phyloP scores from a whole-genome alignment of 1,284 basidiomycete species.

The Fistulinella staudtii region DNA sequence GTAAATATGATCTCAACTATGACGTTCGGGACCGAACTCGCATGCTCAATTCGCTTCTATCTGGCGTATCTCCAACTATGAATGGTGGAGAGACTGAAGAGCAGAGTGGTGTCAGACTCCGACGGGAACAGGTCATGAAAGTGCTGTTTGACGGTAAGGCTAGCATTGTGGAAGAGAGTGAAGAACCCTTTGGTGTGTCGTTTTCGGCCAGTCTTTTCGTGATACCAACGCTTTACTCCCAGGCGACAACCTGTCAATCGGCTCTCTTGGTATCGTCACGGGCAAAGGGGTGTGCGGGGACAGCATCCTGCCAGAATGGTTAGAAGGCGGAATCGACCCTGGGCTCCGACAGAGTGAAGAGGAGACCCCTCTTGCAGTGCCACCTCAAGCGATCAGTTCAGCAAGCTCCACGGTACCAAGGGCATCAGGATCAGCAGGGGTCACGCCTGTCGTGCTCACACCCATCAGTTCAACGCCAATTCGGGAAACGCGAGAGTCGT shows the following conservation, averaged over 20 bases:
- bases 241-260: conserved; percentile 49
- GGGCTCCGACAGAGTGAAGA: conserved; percentile 55
- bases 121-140: conserved; percentile 76
- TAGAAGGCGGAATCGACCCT: conserved; percentile 57
- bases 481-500: conserved; percentile 42
- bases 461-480: conserved; percentile 46
- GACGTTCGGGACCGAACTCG: conserved; percentile 87
- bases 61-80: conserved; percentile 36
- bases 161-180: conserved; percentile 38
- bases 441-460: conserved; percentile 49
- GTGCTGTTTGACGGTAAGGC: conserved; percentile 76
- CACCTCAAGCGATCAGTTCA: conserved; percentile 41
- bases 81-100: conserved; percentile 29
- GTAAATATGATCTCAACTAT: conserved; percentile 82
- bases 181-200: conserved; percentile 26
- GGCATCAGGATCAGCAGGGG: conserved; percentile 15
- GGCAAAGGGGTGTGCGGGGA: conserved; percentile 46
- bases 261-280: conserved; percentile 55
- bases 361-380: conserved; percentile 39
- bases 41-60: conserved; percentile 70
- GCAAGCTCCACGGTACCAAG: conserved; percentile 18
- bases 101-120: conserved; percentile 69
- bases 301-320: conserved; percentile 53
- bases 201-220: not conserved
- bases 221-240: conserved; percentile 3